phyloP scores from a whole-genome alignment of 2,329 filamentous ascomycete species.

The Fusarium pseudoanthophilum region DNA sequence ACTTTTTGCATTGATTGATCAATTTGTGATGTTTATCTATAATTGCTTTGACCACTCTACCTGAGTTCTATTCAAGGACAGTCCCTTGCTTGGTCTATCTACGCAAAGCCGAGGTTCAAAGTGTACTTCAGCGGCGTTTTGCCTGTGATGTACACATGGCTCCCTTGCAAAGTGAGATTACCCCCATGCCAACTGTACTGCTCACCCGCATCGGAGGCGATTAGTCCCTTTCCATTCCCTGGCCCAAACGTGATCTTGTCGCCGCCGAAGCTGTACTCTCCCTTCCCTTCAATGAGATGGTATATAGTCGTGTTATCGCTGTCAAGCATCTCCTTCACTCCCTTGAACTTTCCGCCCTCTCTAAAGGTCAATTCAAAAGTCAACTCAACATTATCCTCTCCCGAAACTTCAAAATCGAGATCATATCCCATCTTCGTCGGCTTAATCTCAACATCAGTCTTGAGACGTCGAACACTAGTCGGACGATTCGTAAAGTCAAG shows the following conservation, averaged over 20 bases:
- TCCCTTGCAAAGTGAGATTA: constrained; percentile 2
- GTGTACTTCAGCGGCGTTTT: constrained; percentile 16
- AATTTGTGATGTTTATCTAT: background rate
- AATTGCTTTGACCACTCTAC: accelerated
- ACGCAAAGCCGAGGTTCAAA: constrained; percentile 14
- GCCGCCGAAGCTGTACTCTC: background rate
- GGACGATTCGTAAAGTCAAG: constrained; percentile 17
- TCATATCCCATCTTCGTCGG: constrained; percentile 12
- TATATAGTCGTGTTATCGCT: constrained; percentile 15
- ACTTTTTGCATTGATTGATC: accelerated
- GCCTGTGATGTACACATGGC: constrained; percentile 19
- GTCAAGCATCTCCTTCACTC: constrained; percentile 5
- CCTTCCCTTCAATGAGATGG: background rate
- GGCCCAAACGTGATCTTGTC: constrained; percentile 12
- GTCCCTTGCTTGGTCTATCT: accelerated
- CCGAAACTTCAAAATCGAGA: constrained; percentile 9
- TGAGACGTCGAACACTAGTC: constrained; percentile 11
- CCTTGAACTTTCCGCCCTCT: constrained; percentile 18
- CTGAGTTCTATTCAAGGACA: accelerated
- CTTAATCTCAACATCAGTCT: constrained; percentile 10
- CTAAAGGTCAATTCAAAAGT: constrained; percentile 24
- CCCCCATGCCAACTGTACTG: constrained; percentile 20
- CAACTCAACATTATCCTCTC: constrained; percentile 23
- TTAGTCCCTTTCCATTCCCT: constrained; percentile 1
- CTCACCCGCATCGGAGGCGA: constrained; percentile 12